Evolutionary conservation across 208 protist species (phyloP).

Genomic region (Leishmania tropica): DNA sequence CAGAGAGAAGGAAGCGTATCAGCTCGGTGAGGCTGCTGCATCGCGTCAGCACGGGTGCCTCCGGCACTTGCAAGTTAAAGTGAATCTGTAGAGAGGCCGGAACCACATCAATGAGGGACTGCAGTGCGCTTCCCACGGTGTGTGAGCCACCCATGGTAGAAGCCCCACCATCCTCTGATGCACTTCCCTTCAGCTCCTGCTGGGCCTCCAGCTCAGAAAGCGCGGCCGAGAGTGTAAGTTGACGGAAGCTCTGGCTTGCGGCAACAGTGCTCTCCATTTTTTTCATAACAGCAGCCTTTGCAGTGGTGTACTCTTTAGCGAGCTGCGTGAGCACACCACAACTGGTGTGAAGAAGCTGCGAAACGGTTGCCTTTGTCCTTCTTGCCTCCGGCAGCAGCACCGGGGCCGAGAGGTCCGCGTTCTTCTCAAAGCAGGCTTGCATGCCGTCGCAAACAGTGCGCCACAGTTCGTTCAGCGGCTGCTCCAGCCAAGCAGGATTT

Average conservation of each 20-base stretch:
- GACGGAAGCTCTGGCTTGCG: background rate
- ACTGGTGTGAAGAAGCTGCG: conserved; percentile 7
- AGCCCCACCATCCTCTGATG: background rate
- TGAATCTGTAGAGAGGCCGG: conserved; percentile 36
- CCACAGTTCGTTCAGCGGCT: conserved; percentile 20
- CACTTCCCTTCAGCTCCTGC: background rate
- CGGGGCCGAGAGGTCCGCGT: conserved; percentile 7
- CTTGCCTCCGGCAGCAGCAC: conserved; percentile 18
- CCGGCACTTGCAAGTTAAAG: conserved; percentile 23
- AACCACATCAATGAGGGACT: conserved; percentile 27
- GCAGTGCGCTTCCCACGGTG: conserved; percentile 16
- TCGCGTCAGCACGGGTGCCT: conserved; percentile 18
- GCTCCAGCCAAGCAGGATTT: conserved; percentile 26
- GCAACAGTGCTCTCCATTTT: background rate
- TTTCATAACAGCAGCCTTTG: conserved; percentile 3
- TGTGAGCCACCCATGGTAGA: background rate
- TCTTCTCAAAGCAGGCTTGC: conserved; percentile 15
- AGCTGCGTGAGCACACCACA: conserved; percentile 8
- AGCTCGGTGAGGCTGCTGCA: conserved; percentile 20
- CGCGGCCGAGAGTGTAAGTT: conserved; percentile 14
- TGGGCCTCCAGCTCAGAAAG: conserved; percentile 30
- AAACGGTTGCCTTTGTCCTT: conserved; percentile 15
- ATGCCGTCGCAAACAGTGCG: background rate
- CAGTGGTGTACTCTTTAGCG: conserved; percentile 16
- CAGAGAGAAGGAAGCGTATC: conserved; percentile 24